Percentiles rank a stretch among this genome's conserved stretches.
Conservation (phyloP, 163 green algal genomes). For the Trebouxia gelatinosa region DNA sequence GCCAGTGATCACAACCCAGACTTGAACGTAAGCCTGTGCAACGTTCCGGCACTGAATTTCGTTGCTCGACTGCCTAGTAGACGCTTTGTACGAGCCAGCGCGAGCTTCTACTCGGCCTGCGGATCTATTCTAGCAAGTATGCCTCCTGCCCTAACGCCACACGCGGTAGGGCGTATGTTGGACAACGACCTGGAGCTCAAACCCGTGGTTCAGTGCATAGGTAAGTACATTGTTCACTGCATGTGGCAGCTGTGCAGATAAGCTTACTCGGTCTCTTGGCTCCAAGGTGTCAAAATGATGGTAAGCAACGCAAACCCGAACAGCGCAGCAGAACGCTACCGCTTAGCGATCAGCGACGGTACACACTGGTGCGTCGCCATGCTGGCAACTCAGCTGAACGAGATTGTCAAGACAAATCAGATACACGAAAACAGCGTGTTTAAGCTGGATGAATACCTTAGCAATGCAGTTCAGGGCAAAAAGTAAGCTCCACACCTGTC, state of each 20-base stretch:
- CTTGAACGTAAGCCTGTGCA: too few relatives aligned
- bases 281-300: background rate
- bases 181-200: conserved; percentile 8
- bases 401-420: conserved; percentile 49
- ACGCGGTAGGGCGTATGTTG: background rate
- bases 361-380: conserved; percentile 61
- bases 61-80: too few relatives aligned
- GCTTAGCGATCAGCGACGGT: conserved; percentile 53
- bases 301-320: background rate
- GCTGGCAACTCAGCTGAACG: conserved; percentile 79
- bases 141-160: conserved; percentile 2
- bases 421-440: conserved; percentile 67
- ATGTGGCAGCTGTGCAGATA: background rate
- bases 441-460: conserved; percentile 73
- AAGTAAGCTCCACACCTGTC: background rate
- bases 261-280: background rate
- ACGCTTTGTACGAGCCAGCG: too few relatives aligned
- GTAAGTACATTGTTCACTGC: background rate
- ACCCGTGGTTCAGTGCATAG: conserved; percentile 10
- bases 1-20: too few relatives aligned
- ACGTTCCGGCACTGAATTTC: too few relatives aligned
- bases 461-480: conserved; percentile 48
- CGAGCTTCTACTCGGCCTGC: too few relatives aligned
- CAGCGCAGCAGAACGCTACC: conserved; percentile 34
- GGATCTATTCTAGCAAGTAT: too few relatives aligned